Percentiles rank a stretch among this genome's conserved stretches.
These are phyloP conservation scores for Thelephora terrestris DNA, from an alignment of 1,284 basidiomycete species.

Conservation along the genomic window DNA sequence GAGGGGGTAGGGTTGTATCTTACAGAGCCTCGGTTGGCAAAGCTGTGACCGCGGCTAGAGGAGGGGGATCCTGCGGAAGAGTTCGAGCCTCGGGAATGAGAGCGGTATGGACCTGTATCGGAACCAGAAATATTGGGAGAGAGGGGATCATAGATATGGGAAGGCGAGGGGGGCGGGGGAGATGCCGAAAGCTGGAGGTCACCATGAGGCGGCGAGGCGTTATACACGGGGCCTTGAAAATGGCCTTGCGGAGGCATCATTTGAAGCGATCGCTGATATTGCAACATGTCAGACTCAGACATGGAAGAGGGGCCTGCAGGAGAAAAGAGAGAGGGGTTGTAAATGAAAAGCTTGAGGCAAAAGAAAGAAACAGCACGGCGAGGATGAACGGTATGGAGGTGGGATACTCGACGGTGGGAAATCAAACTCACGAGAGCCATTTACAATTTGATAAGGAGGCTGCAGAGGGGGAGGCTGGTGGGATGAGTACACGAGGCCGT, in stretches of 20 bases:
- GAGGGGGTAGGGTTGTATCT: conserved; percentile 71
- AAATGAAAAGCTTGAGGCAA: conserved; percentile 23
- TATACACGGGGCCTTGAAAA: conserved; percentile 32
- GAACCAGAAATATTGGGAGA: conserved; percentile 77
- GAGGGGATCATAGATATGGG: conserved; percentile 65
- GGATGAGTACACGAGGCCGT: conserved; percentile 31
- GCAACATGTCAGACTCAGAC: conserved; percentile 38
- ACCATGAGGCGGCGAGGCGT: conserved; percentile 40
- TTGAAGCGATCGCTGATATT: conserved; percentile 20
- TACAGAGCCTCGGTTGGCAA: conserved; percentile 59
- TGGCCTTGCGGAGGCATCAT: conserved; percentile 23
- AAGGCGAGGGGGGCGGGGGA: conserved; percentile 63
- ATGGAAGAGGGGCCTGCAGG: conserved; percentile 34
- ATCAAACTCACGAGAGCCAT: conserved; percentile 43
- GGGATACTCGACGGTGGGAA: conserved; percentile 24
- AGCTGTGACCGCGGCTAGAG: conserved; percentile 59
- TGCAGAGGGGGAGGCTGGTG: conserved; percentile 27
- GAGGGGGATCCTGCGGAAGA: conserved; percentile 68
- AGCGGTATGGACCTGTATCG: conserved; percentile 57
- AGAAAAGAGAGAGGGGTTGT: conserved; percentile 28
- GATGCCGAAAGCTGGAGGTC: conserved; percentile 39
- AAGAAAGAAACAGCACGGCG: too few relatives aligned
- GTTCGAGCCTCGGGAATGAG: conserved; percentile 45
- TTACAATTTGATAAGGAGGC: conserved; percentile 33
- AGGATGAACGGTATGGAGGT: background rate